Evolutionary conservation across 164 flowering plant genomes (phyloP).

Genomic region (Tetrastigma voinierianum): DNA sequence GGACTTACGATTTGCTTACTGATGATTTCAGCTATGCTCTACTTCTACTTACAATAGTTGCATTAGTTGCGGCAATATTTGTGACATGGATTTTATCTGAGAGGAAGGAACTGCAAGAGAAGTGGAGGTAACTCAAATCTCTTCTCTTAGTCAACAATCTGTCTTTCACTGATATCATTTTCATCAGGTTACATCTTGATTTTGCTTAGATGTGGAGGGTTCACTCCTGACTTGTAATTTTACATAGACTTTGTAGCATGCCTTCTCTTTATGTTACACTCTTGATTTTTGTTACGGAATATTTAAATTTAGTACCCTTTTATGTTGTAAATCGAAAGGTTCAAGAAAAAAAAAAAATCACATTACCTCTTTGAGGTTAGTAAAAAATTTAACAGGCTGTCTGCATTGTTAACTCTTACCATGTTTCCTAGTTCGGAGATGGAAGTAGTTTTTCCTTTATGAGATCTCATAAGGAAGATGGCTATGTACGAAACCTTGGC

Average conservation of each 20-base stretch:
- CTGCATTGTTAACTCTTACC: not conserved
- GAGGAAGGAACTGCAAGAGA: conserved; percentile 83
- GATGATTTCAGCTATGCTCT: conserved; percentile 95
- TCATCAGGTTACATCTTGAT: not conserved
- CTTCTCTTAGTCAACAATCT: not conserved
- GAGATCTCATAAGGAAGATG: too few relatives aligned
- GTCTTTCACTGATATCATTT: not conserved
- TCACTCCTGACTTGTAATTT: conserved; percentile 10
- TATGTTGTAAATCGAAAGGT: conserved; percentile 14
- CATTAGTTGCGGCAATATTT: conserved; percentile 75
- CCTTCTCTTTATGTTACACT: not conserved
- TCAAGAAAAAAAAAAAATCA: not conserved
- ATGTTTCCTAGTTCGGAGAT: too few relatives aligned
- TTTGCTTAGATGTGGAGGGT: conserved; percentile 9
- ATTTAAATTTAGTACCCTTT: not conserved
- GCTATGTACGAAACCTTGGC: too few relatives aligned
- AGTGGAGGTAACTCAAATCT: conserved; percentile 69
- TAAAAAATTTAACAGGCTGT: not conserved
- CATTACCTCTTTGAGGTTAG: not conserved
- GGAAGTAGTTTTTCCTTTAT: too few relatives aligned
- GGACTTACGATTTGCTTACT: conserved; percentile 87
- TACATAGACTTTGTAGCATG: conserved; percentile 7
- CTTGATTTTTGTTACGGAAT: conserved; percentile 1
- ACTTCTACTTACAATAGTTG: conserved; percentile 83
- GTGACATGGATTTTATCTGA: conserved; percentile 91